Evolutionary conservation across 345 rosid genomes (phyloP).

Genomic region (Rhodomyrtus tomentosa): DNA sequence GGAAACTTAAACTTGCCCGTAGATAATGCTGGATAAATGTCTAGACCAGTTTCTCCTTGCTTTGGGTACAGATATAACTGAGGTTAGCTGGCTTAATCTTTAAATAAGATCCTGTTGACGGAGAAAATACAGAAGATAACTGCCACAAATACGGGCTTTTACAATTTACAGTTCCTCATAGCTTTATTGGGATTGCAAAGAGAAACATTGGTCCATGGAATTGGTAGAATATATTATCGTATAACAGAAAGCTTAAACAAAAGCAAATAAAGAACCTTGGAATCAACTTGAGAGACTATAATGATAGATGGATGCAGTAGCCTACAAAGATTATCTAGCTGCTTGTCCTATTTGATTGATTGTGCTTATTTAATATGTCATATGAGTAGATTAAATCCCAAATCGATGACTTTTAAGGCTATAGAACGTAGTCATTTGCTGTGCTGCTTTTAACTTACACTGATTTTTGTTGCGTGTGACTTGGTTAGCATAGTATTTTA

Average conservation of each 20-base stretch:
- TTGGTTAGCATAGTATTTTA: constrained; percentile 4
- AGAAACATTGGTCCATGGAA: neutral
- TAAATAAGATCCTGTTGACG: neutral
- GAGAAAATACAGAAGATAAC: neutral
- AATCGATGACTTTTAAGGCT: neutral
- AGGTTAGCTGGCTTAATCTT: neutral
- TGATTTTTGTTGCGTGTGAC: neutral
- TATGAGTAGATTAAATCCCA: neutral
- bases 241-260: neutral
- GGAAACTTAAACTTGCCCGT: neutral
- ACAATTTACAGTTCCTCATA: neutral
- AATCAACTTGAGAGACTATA: neutral
- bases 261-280: neutral
- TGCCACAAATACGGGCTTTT: neutral
- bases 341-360: neutral
- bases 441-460: neutral
- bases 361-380: neutral
- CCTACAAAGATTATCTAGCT: neutral
- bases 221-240: neutral
- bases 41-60: neutral
- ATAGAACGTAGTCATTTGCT: neutral
- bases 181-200: neutral
- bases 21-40: neutral
- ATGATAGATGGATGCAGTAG: neutral
- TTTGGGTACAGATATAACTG: neutral